Evolutionary conservation across 2,329 filamentous ascomycete genomes (phyloP).

Genomic region (Tolypocladium ophioglossoides): DNA sequence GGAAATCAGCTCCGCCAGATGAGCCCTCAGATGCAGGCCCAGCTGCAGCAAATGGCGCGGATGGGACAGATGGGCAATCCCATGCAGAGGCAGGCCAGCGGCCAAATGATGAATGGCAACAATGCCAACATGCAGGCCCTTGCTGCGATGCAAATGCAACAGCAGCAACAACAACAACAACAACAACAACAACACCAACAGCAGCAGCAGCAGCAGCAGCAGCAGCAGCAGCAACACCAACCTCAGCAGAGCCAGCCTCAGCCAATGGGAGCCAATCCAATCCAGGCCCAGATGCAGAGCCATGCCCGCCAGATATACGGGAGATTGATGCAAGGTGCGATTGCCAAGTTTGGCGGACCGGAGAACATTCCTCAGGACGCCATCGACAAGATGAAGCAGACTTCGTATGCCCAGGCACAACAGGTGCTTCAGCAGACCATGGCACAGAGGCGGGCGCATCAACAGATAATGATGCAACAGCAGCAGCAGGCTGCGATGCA

Average conservation of each 20-base stretch:
- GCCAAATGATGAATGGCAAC: conserved; percentile 30
- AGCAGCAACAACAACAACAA: conserved; percentile 19
- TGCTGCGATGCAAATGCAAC: conserved; percentile 24
- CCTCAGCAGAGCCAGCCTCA: conserved; percentile 20
- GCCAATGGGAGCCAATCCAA: conserved; percentile 14
- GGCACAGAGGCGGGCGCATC: conserved; percentile 20
- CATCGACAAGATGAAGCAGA: conserved; percentile 32
- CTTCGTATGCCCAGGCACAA: conserved; percentile 28
- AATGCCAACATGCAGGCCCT: conserved; percentile 28
- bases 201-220: conserved; percentile 17
- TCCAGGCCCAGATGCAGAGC: conserved; percentile 23
- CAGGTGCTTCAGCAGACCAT: conserved; percentile 20
- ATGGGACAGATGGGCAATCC: conserved; percentile 26
- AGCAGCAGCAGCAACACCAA: conserved; percentile 18
- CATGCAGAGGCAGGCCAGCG: conserved; percentile 24
- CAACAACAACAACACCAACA: conserved; percentile 22
- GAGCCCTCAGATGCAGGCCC: conserved; percentile 27
- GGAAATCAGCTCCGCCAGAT: conserved; percentile 22
- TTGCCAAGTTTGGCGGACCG: conserved; percentile 26
- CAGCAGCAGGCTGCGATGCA: conserved; percentile 31
- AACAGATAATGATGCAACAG: conserved; percentile 25
- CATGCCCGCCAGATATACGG: conserved; percentile 26
- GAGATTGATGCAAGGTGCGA: conserved; percentile 22
- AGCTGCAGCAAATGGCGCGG: conserved; percentile 26
- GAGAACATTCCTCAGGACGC: conserved; percentile 36